A percentile compares a stretch with the other conserved stretches of the same genome.
These are phyloP conservation scores for Neofusicoccum kwambonambiense DNA, from an alignment of 2,329 filamentous ascomycete genomes.

Conservation along the genomic window DNA sequence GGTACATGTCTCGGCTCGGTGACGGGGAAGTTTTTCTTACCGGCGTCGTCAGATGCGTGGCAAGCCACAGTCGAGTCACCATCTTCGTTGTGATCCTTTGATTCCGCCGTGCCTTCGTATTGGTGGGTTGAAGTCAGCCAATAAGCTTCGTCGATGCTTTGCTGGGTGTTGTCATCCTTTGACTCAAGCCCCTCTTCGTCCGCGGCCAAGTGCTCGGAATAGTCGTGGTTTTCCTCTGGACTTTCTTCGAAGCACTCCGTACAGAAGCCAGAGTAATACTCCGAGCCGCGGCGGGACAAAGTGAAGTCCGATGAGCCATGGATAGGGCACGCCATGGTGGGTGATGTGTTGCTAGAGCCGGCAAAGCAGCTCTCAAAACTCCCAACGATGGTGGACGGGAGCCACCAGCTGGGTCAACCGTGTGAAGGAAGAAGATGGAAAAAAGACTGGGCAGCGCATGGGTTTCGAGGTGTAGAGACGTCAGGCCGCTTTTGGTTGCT, in stretches of 20 bases:
- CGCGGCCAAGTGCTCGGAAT: background rate
- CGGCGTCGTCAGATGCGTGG: background rate
- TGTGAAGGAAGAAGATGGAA: background rate
- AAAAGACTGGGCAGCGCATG: constrained; percentile 12
- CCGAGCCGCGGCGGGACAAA: background rate
- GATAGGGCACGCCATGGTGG: constrained; percentile 4
- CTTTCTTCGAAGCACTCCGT: background rate
- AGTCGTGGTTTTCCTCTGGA: background rate
- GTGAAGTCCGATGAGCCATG: background rate
- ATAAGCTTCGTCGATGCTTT: background rate
- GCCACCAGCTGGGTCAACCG: constrained; percentile 15
- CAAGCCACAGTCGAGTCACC: background rate
- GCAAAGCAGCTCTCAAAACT: background rate
- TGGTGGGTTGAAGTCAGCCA: background rate
- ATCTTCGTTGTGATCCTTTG: background rate
- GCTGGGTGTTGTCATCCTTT: background rate
- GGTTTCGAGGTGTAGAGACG: background rate
- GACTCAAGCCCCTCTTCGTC: background rate
- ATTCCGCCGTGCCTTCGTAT: background rate
- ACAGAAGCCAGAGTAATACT: background rate
- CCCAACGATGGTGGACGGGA: constrained; percentile 17
- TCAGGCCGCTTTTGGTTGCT: background rate
- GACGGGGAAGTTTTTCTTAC: background rate
- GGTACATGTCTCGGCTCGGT: background rate
- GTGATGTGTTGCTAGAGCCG: background rate